Base-by-base conservation (phyloP, 2,329 filamentous ascomycete genomes). In the Ophiostoma angusticollis region DNA sequence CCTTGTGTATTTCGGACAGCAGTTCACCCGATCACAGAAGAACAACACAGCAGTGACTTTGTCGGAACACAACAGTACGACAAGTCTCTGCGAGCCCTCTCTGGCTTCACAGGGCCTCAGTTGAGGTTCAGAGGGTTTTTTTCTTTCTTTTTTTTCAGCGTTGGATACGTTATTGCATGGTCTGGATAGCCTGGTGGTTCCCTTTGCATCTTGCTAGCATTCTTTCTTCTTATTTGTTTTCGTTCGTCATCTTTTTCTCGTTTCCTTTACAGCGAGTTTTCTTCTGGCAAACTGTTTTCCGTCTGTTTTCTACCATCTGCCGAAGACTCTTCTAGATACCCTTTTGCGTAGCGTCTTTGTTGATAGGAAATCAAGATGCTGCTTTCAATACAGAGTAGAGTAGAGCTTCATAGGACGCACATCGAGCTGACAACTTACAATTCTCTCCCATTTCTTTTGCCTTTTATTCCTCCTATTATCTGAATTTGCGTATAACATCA, bases 41-140 rank as follows among this genome's bases (percentile, higher is more conserved):
- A 19, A 31, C 12, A 31, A 19, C 9, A 37, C 27, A 37, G 34
- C 33, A 45, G 32, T 32, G 28, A 22, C 11, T 8, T 19, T 25
- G 41, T 28, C 38, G 44, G 44, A 37, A 34, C 25, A 37, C 22
- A n/a, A 46, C 43, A 46, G 41, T 23, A 42, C 45, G 37, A 35
- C 40, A 14, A n/a, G 17, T 28, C 19, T 30, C 12, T 30, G 35
- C 19, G 8, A 40, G 3, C 36, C 16, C 41, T 47, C 40, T 39
- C 41, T 28, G 39, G 43, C 39, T 40, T 42, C 37, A 32, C 39
- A 32, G 39, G 33, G 27, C 43, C 36, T 29, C 24, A 13, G 23
- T 13, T 13, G 39, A 37, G 36, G 32, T 14, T 35, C 14, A 39
- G 33, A 40, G 41, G 28, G 37, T 29, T 28, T n/a, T 33, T 34